These are phyloP conservation scores for Butyriboletus loyo DNA, from an alignment of 768 basidiomycete species.

Conservation along the genomic window DNA sequence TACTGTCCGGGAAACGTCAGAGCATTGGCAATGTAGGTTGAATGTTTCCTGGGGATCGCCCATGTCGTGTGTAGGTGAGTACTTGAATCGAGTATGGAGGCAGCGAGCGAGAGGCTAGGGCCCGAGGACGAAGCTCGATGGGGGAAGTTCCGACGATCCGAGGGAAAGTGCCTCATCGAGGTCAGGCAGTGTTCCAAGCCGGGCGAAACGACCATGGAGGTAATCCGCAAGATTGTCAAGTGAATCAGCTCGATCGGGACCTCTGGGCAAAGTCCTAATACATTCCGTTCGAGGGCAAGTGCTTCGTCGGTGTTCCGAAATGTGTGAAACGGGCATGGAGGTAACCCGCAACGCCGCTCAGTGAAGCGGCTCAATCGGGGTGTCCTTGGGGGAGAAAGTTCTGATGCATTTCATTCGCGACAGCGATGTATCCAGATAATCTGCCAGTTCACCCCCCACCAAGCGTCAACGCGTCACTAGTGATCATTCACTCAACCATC, in stretches of 20 bases:
- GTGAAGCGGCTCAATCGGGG: too few relatives aligned
- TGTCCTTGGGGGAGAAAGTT: too few relatives aligned
- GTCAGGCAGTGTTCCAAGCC: background rate
- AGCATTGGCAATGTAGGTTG: background rate
- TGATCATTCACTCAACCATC: too few relatives aligned
- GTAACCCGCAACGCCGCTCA: too few relatives aligned
- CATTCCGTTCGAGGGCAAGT: too few relatives aligned
- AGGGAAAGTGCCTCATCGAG: background rate
- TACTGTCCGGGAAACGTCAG: background rate
- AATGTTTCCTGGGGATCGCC: background rate
- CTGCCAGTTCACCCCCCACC: too few relatives aligned
- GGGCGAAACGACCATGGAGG: background rate
- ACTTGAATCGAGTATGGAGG: background rate
- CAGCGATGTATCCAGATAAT: too few relatives aligned
- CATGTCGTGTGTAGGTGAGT: background rate
- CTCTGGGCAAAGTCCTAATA: too few relatives aligned
- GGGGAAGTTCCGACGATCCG: background rate
- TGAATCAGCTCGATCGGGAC: background rate
- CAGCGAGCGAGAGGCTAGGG: background rate
- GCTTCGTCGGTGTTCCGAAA: too few relatives aligned
- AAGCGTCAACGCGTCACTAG: too few relatives aligned
- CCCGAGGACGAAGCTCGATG: background rate
- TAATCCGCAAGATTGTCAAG: background rate
- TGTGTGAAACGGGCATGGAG: too few relatives aligned
- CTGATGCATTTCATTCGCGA: too few relatives aligned